Evolutionary conservation across 148 eudicot genomes (phyloP).

Genomic region (Vaccinium myrtillus): DNA sequence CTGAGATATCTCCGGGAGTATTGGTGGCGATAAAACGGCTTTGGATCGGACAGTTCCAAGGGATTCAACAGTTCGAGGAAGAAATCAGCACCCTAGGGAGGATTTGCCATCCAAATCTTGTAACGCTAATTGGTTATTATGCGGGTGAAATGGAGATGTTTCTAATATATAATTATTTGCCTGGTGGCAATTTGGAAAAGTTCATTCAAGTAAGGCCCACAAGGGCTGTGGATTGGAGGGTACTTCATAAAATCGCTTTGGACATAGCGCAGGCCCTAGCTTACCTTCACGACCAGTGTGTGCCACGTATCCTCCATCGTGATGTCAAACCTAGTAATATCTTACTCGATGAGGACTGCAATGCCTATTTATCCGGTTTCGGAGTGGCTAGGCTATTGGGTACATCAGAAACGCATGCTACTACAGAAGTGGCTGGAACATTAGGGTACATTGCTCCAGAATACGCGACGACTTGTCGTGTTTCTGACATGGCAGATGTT

Average conservation of each 20-base stretch:
- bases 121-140: slow-evolving; percentile 51
- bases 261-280: slow-evolving; percentile 52
- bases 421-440: slow-evolving; percentile 57
- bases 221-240: slow-evolving; percentile 46
- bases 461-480: slow-evolving; percentile 58
- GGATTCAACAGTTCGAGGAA: slow-evolving; percentile 50
- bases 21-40: slow-evolving; percentile 49
- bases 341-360: slow-evolving; percentile 44
- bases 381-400: slow-evolving; percentile 54
- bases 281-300: slow-evolving; percentile 51
- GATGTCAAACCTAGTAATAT: slow-evolving; percentile 63
- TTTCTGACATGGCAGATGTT: slow-evolving; percentile 63
- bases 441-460: slow-evolving; percentile 63
- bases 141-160: slow-evolving; percentile 54
- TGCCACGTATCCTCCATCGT: slow-evolving; percentile 51
- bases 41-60: slow-evolving; percentile 47
- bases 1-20: slow-evolving; percentile 47
- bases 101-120: slow-evolving; percentile 44
- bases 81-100: slow-evolving; percentile 49
- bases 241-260: slow-evolving; percentile 50
- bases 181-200: slow-evolving; percentile 50
- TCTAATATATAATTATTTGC: slow-evolving; percentile 43
- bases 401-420: slow-evolving; percentile 57
- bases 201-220: slow-evolving; percentile 46
- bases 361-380: slow-evolving; percentile 52